Percentiles rank a stretch among this genome's conserved stretches.
phyloP scores from a whole-genome alignment of 2,329 filamentous ascomycete species.

The Paecilomyces sp. region DNA sequence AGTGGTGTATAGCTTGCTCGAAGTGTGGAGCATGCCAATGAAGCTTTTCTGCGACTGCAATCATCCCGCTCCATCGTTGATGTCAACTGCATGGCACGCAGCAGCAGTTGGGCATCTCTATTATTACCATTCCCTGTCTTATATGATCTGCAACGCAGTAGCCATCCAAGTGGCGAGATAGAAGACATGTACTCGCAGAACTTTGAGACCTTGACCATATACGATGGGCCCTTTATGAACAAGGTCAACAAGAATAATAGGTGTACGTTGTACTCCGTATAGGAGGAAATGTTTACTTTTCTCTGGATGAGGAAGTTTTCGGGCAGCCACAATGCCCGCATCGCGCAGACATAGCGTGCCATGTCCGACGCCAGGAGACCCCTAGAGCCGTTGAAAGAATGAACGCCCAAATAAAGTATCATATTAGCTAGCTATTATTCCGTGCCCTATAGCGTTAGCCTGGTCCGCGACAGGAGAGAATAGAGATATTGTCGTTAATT shows the following conservation, averaged over 20 bases:
- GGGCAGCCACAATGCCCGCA: neutral
- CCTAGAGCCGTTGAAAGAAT: neutral
- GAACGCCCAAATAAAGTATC: neutral
- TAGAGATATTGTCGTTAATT: neutral
- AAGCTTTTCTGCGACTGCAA: neutral
- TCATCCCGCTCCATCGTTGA: neutral
- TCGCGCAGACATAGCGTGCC: neutral
- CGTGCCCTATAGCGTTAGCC: neutral
- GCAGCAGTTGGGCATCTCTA: neutral
- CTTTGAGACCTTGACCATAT: neutral
- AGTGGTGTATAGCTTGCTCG: neutral
- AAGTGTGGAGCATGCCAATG: neutral
- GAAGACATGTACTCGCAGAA: neutral
- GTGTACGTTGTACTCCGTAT: neutral
- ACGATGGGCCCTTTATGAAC: neutral
- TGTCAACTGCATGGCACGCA: neutral
- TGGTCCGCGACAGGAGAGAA: neutral
- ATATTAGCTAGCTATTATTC: neutral
- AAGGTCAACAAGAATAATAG: neutral
- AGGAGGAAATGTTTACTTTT: neutral
- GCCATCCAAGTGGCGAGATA: neutral
- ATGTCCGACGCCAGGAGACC: neutral
- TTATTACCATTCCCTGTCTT: neutral
- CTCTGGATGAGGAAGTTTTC: neutral
- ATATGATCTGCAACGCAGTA: neutral